A percentile compares a stretch with the other conserved stretches of the same genome.
Evolutionary conservation across 495 filamentous ascomycete species (phyloP).

Genomic region (Achaetomiella virescens): DNA sequence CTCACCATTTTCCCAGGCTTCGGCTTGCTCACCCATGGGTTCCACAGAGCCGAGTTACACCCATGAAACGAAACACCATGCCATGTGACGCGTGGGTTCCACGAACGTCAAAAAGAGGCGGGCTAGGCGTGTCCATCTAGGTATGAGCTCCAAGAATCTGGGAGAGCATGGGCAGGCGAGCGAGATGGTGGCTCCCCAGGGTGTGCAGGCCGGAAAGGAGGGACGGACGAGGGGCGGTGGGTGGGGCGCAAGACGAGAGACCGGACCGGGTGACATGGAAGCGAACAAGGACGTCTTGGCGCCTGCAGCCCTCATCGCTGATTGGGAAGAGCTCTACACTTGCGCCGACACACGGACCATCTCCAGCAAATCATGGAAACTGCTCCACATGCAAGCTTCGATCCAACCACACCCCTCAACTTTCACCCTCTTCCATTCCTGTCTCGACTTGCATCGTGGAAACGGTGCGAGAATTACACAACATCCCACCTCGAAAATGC

Average conservation of each 20-base stretch:
- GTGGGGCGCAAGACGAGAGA: slow-evolving; percentile 14
- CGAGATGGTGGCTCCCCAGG: slow-evolving; percentile 23
- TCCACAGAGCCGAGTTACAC: neutral
- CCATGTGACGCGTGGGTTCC: slow-evolving; percentile 24
- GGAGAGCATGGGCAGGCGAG: slow-evolving; percentile 18
- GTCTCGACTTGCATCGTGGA: neutral
- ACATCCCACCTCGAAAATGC: neutral
- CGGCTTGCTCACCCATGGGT: neutral
- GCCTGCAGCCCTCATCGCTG: neutral
- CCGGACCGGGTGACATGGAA: slow-evolving; percentile 8
- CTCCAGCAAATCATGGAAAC: slow-evolving; percentile 20
- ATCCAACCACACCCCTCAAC: slow-evolving; percentile 1
- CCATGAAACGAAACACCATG: slow-evolving; percentile 14
- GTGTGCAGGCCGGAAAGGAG: slow-evolving; percentile 11
- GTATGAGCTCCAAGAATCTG: slow-evolving; percentile 12
- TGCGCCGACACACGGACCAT: slow-evolving; percentile 26
- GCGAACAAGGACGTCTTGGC: neutral
- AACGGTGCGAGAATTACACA: neutral
- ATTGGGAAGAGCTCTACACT: slow-evolving; percentile 13
- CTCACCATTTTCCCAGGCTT: too few species aligned
- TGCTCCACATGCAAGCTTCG: neutral
- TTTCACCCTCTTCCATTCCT: neutral
- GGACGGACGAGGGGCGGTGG: slow-evolving; percentile 13
- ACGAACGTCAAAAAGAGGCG: slow-evolving; percentile 3
- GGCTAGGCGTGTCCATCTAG: neutral